phyloP scores from a whole-genome alignment of 768 basidiomycete genomes.

The Xerocomellus intermedius region DNA sequence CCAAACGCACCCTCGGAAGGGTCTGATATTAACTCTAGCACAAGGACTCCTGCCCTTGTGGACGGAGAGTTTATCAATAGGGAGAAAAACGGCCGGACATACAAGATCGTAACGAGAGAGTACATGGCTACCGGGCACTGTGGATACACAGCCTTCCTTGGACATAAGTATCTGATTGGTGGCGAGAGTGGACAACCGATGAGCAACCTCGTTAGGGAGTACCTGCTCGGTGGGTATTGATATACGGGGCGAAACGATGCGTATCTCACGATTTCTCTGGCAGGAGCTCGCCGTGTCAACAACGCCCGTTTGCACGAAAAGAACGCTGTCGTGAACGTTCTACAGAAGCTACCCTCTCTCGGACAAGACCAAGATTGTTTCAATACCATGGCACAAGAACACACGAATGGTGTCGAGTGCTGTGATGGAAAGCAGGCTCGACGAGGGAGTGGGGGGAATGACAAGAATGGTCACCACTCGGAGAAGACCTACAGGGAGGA shows the following conservation, averaged over 20 bases:
- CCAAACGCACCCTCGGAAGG: neutral
- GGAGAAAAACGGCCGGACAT: conserved; percentile 37
- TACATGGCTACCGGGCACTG: conserved; percentile 83
- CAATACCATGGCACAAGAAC: conserved; percentile 58
- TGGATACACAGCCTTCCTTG: conserved; percentile 66
- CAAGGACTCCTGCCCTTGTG: conserved; percentile 30
- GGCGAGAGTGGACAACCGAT: conserved; percentile 76
- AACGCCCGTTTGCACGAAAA: too few relatives aligned
- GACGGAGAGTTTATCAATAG: conserved; percentile 53
- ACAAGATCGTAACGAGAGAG: conserved; percentile 49
- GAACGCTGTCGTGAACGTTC: conserved; percentile 37
- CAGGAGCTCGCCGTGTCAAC: neutral
- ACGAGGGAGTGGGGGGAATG: conserved; percentile 30
- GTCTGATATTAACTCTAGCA: neutral
- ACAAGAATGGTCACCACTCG: neutral
- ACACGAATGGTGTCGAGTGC: conserved; percentile 75
- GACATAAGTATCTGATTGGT: conserved; percentile 65
- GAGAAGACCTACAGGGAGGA: conserved; percentile 38
- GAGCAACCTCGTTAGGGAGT: conserved; percentile 55
- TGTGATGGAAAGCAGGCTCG: conserved; percentile 57
- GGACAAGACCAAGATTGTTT: conserved; percentile 58
- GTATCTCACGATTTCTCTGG: neutral
- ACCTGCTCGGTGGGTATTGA: conserved; percentile 59
- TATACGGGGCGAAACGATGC: neutral
- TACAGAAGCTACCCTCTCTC: conserved; percentile 46